Evolutionary conservation across 2,329 filamentous ascomycete species (phyloP).

Genomic region (Xylaria sp.): DNA sequence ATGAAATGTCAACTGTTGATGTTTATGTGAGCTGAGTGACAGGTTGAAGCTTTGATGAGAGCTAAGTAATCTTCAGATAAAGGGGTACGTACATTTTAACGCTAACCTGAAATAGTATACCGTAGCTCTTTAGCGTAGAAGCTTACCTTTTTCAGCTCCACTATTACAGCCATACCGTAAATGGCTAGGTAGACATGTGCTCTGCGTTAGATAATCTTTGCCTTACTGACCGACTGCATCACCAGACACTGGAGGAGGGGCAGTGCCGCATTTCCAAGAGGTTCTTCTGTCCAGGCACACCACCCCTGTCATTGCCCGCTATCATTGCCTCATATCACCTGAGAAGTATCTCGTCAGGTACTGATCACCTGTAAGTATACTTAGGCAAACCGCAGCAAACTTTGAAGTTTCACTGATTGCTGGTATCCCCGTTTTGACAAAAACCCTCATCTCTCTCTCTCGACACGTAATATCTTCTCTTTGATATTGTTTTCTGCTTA

Average conservation of each 20-base stretch:
- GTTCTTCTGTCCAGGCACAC: background rate
- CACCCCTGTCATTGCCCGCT: background rate
- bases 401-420: background rate
- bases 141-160: background rate
- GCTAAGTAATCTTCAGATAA: slow-evolving; percentile 9
- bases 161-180: background rate
- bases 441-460: background rate
- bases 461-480: background rate
- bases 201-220: background rate
- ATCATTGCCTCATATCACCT: background rate
- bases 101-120: background rate
- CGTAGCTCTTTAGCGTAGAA: background rate
- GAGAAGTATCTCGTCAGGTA: background rate
- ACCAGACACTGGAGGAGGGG: background rate
- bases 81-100: slow-evolving; percentile 7
- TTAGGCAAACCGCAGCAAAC: background rate
- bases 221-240: background rate
- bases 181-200: slow-evolving; percentile 2
- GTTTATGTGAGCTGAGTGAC: background rate
- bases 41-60: slow-evolving; percentile 27
- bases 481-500: background rate
- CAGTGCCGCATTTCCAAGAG: background rate
- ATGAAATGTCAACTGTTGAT: background rate
- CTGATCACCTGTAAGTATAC: background rate
- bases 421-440: background rate